Conservation (phyloP, 164 flowering plant species). For the Houttuynia cordata region DNA sequence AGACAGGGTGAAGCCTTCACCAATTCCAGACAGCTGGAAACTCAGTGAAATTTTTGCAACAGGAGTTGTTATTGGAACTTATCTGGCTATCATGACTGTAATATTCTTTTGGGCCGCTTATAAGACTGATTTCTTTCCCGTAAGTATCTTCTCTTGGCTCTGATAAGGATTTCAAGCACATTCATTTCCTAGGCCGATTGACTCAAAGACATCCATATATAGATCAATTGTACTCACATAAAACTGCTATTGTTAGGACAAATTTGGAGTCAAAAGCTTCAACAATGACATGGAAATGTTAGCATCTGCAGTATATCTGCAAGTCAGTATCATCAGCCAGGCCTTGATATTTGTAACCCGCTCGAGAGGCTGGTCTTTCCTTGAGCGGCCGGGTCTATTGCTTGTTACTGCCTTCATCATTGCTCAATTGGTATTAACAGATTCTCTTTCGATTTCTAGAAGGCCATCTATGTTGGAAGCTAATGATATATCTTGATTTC, state of each 20-base stretch:
- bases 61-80: constrained; percentile 44
- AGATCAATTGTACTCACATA: not conserved
- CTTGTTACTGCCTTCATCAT: constrained; percentile 49
- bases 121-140: constrained; percentile 29
- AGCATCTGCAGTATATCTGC: constrained; percentile 56
- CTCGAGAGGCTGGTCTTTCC: constrained; percentile 53
- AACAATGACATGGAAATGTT: constrained; percentile 17
- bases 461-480: not conserved
- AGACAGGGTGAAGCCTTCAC: constrained; percentile 71
- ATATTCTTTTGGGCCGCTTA: constrained; percentile 36
- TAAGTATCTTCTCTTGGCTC: not conserved
- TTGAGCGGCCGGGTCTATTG: constrained; percentile 53
- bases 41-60: constrained; percentile 58
- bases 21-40: constrained; percentile 59
- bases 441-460: not conserved
- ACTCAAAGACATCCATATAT: too few relatives aligned
- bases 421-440: constrained; percentile 43
- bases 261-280: constrained; percentile 25
- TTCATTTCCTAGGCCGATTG: too few relatives aligned
- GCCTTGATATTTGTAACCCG: constrained; percentile 70
- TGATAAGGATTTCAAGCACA: too few relatives aligned
- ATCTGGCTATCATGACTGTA: constrained; percentile 48
- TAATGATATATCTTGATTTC: not conserved
- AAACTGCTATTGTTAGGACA: constrained; percentile 14
- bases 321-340: constrained; percentile 66